Evolutionary conservation across 2,329 filamentous ascomycete genomes (phyloP), one percentile per base, ranked within the genome.

Genomic region (Nigrograna mackinnonii): DNA sequence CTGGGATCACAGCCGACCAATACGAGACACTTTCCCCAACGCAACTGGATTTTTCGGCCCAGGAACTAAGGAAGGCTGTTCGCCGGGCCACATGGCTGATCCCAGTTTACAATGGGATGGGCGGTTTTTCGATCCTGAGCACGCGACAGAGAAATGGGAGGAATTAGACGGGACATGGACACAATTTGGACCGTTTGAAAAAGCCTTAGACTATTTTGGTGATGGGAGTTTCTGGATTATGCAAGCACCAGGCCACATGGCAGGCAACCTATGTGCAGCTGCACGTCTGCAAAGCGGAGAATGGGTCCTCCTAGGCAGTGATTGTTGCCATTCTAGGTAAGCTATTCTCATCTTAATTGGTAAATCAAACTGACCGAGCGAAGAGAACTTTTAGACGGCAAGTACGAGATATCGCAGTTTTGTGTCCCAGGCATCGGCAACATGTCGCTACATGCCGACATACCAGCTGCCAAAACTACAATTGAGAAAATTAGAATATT

Each of bases 141-240:
- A 43, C 5, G 52, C 55, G 2, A 66, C 60, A 5, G 59, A 65
- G 37, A 51, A 39, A 12, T 60, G 58, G 52, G 46, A 51, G 17
- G 62, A 66, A 35, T 41, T 66, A 3, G 17, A 41, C 1, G 62
- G 62, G 6, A 44, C 47, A 7, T 70, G 66, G 67, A 41, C 49
- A 16, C 40, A 51, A 1, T 65, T 69, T 41, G 67, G 66, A 2
- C 59, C 64, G 0, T 70, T 69, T 35, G 56, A 67, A 12, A 56
- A 54, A 30, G 66, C 67, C 9, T 39, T 66, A 43, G 61, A 70
- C 35, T 67, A 58, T 31, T 70, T 70, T 32, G 64, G 64, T 40
- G 62, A 76, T 59, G 56, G 70, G 37, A 60, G 64, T 37, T 67
- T 70, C 32, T 68, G 64, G 66, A 40, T 69, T 6, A 59, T 70